phyloP scores from a whole-genome alignment of 805 yeast genomes.

The Komagataella pastoris region DNA sequence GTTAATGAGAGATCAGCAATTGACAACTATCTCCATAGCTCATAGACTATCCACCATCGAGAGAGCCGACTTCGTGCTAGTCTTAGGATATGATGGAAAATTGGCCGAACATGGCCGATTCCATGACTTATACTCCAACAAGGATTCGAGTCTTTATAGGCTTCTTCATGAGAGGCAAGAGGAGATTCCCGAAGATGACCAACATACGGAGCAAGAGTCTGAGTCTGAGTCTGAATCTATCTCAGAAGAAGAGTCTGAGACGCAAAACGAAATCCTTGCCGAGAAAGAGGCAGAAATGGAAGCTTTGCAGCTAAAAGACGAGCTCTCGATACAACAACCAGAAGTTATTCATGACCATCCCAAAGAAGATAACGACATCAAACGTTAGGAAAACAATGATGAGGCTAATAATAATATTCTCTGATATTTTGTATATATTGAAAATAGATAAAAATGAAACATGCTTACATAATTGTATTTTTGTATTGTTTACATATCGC shows the following conservation, averaged over 20 bases:
- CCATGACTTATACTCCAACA: conserved; percentile 35
- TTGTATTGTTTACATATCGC: neutral
- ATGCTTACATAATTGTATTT: neutral
- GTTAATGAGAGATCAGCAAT: conserved; percentile 42
- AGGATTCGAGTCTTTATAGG: conserved; percentile 17
- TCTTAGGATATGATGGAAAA: conserved; percentile 61
- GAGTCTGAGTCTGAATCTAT: neutral
- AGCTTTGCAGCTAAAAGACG: conserved; percentile 6
- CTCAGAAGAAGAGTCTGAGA: neutral
- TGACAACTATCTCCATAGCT: conserved; percentile 80
- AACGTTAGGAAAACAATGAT: neutral
- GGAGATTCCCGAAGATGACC: neutral
- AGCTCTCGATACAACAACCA: conserved; percentile 9
- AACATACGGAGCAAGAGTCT: neutral
- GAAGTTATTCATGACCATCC: conserved; percentile 5
- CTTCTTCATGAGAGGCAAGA: conserved; percentile 4
- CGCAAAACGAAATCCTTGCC: neutral
- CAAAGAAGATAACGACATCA: neutral
- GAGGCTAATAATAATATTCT: neutral
- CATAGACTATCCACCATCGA: conserved; percentile 84
- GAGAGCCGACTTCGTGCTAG: conserved; percentile 70
- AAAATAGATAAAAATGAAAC: neutral
- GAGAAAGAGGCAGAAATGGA: neutral
- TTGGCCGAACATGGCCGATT: conserved; percentile 70
- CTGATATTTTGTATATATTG: neutral